Evolutionary conservation across 2,329 filamentous ascomycete genomes (phyloP), one percentile per base, ranked within the genome.

Genomic region (Trichoderma pleuroti): DNA sequence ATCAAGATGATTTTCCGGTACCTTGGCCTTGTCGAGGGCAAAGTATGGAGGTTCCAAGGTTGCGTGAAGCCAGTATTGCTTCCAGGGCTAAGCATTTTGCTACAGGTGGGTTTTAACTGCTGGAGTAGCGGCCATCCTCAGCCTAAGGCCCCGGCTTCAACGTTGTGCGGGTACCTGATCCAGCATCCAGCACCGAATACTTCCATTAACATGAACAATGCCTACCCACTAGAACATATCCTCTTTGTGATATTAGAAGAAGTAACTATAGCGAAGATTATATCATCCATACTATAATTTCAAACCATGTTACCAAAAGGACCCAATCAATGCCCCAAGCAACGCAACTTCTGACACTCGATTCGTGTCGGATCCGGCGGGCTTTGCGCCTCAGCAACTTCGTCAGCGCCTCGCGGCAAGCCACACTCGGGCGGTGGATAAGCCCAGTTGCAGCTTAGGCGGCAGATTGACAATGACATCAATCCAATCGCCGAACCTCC

Each of bases 381-480:
- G 34, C 32, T 59, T 49, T 64, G 65, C 65, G 68, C 68, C 68
- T 65, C 68, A 70, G 49, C 32, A 16, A 39, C 36, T 36, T 62
- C 66, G 66, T 69, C 56, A 61, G 39, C 46, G 66, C 34, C 54
- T 46, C 57, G 42, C 65, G 54, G 54, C 65, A 68, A 68, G 68
- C 68, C 68, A 70, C 68, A 62, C 32, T n/a, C 36, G 39, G 30
- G 32, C 30, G 30, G 46, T 36, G 46, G 24, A 66, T 9, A 28
- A 36, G 61, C 16, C 39, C 39, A 49, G 21, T 34, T 49, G 39
- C 30, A 36, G 39, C 61, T 32, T 32, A 56, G 32, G 12, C 9
- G 56, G 49, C 12, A 18, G 42, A 59, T 5, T 54, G 14, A 21
- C 52, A 54, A 71, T 72, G 70, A 72, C 70, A 71, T 62, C 67